phyloP scores from a whole-genome alignment of 352 stramenopile species.

The Phytophthora pluvialis region DNA sequence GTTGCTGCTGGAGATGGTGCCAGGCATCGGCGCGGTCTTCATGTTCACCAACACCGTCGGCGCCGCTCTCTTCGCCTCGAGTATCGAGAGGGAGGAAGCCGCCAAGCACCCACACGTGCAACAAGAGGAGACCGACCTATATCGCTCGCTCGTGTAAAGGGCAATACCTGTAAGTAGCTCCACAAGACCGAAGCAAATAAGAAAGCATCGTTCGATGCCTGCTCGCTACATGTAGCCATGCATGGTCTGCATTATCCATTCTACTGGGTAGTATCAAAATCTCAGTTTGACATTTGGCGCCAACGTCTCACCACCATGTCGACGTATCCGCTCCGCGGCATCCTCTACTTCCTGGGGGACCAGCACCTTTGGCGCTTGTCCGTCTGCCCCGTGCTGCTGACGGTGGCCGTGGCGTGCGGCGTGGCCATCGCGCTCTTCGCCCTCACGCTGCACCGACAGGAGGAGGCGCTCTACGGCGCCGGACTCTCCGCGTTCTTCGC shows the following conservation, averaged over 20 bases:
- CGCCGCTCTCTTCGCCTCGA: conserved; percentile 58
- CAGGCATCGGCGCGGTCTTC: conserved; percentile 55
- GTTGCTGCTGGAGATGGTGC: conserved; percentile 65
- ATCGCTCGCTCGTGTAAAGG: conserved; percentile 28
- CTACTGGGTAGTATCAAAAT: conserved; percentile 9
- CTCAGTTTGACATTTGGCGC: no score
- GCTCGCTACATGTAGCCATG: no score
- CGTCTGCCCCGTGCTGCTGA: conserved; percentile 57
- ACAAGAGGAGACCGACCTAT: conserved; percentile 22
- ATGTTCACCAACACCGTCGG: conserved; percentile 69
- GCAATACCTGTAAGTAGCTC: no score
- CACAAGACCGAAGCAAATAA: neutral
- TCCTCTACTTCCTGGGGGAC: conserved; percentile 55
- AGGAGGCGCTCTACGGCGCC: conserved; percentile 34
- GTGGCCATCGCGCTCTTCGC: conserved; percentile 53
- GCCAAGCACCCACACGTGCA: conserved; percentile 24
- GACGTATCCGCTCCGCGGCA: conserved; percentile 45
- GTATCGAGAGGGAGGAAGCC: conserved; percentile 53
- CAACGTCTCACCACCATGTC: no score
- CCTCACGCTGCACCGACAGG: conserved; percentile 47
- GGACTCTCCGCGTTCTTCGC: conserved; percentile 52
- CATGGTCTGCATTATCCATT: conserved; percentile 4
- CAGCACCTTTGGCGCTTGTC: conserved; percentile 50
- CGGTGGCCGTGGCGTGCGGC: conserved; percentile 46
- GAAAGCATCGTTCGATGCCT: neutral